Base-by-base conservation (phyloP, 306 rosid species). In the Inga leiocalycina region DNA sequence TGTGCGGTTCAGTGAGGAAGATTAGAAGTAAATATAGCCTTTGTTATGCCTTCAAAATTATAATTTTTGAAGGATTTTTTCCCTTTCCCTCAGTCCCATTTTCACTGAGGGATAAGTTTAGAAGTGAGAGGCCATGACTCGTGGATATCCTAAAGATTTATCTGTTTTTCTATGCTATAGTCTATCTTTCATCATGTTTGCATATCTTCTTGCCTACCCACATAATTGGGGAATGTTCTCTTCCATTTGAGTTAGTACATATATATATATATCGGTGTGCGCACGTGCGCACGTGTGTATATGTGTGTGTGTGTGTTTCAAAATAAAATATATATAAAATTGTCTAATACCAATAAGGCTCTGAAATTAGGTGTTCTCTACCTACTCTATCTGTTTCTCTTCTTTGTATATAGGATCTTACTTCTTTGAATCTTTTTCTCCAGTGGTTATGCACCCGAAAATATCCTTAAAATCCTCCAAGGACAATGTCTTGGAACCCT, bases 401-500 rank as follows among this genome's bases (percentile, higher is more conserved):
- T 85, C 57, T 82, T 51, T 51, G 85, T 46, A 49, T 52, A 57
- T 39, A 79, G 73, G 52, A n/a, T 85, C 74, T 80, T 72, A 57
- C 80, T 61, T 71, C 43, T 76, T 81, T 10, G 70, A 76, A 35
- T 77, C 56, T 76, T 10, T 76, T 81, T 79, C 82, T 88, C 73
- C 76, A 96, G 99, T 87, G 99, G 99, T 61, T 91, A 10, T 72
- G 92, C 95, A 45, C 83, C 94, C 62, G 98, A 79, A 81, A 94
- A 90, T 85, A 88, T 96, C 80, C 76, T 82, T 77, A 94, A 90
- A 90, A 92, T 96, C 81, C 93, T 96, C 85, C 90, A 92, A 90
- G 99, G 99, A 78, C 92, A 96, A 78, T 85, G 87, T 62, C 75
- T 92, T 79, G 98, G 99, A 80, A 96, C 99, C 83, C 97, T 96